Base-by-base conservation (phyloP, 2,329 filamentous ascomycete genomes). In the Sarocladium strictum region DNA sequence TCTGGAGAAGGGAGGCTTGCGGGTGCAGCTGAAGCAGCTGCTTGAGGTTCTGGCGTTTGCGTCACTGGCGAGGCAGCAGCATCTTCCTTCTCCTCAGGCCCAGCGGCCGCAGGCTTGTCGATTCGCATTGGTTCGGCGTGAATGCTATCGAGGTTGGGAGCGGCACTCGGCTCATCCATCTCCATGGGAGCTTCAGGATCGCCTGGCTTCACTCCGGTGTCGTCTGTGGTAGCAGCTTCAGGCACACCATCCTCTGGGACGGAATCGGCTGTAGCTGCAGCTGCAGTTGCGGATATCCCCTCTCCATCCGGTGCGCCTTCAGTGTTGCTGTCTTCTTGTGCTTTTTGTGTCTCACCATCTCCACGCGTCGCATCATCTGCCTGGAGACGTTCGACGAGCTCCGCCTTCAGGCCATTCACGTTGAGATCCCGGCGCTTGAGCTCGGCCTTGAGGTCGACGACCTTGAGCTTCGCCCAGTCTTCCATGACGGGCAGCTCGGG, bases 361-460 rank as follows among this genome's bases (percentile, higher is more conserved):
- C 23, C 27, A 10, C 32, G 41, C 19, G 40, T 19, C 17, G 43
- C n/a, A 27, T 74, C 72, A 32, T 70, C 71, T 50, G 70, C 72
- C 47, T 75, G 65, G 45, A 93, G 71, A 56, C 86, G 81, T 57
- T 85, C 79, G 55, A 92, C 77, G 47, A 91, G 79, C 57, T 87
- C 87, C 23, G 84, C 78, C 66, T 91, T 89, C 53, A 90, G 76
- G 9, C 89, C 89, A 23, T 81, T 80, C 58, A 84, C 80, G 5
- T 83, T 74, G 37, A 92, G 79, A n/a, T 84, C 84, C 59, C 87
- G 81, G 56, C 76, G 77, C 70, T 89, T 90, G 40, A 92, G 77
- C 73, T 91, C 87, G 21, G 82, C 81, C 69, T 86, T 87, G 56
- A 93, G 78, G 63, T 91, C 86, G 32, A 84, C 76, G 58, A 93